Evolutionary conservation across 768 basidiomycete genomes (phyloP).

Genomic region (Clitopilus passeckerianus): DNA sequence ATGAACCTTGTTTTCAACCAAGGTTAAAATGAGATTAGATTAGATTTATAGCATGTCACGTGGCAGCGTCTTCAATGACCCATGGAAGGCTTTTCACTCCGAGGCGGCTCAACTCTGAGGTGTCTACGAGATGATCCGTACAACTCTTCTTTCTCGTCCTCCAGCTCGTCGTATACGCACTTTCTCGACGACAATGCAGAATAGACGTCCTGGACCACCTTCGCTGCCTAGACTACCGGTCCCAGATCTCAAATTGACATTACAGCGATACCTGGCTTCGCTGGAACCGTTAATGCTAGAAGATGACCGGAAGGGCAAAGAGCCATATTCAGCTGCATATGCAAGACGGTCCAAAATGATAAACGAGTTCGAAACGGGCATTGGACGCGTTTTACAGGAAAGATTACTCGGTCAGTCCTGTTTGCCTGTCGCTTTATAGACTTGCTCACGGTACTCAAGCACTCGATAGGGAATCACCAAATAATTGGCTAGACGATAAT

Average conservation of each 20-base stretch:
- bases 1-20: background rate
- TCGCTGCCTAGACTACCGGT: constrained; percentile 73
- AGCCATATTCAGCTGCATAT: constrained; percentile 45
- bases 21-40: constrained; percentile 19
- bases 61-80: background rate
- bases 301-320: constrained; percentile 56
- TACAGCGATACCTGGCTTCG: constrained; percentile 75
- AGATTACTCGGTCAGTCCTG: constrained; percentile 59
- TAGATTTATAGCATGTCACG: constrained; percentile 18
- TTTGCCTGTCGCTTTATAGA: constrained; percentile 3
- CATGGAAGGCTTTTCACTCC: constrained; percentile 9
- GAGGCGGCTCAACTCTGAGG: constrained; percentile 6
- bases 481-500: constrained; percentile 94
- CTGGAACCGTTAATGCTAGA: constrained; percentile 78
- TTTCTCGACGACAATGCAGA: constrained; percentile 6
- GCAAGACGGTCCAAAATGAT: constrained; percentile 55
- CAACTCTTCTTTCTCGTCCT: constrained; percentile 11
- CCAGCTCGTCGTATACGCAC: constrained; percentile 6
- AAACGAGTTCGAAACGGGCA: constrained; percentile 63
- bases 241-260: constrained; percentile 68
- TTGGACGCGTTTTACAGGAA: constrained; percentile 68
- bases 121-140: constrained; percentile 5
- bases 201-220: constrained; percentile 16
- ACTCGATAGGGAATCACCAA: constrained; percentile 75
- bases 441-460: constrained; percentile 37